phyloP scores from a whole-genome alignment of 495 filamentous ascomycete genomes.

The Penicillium odoratum region DNA sequence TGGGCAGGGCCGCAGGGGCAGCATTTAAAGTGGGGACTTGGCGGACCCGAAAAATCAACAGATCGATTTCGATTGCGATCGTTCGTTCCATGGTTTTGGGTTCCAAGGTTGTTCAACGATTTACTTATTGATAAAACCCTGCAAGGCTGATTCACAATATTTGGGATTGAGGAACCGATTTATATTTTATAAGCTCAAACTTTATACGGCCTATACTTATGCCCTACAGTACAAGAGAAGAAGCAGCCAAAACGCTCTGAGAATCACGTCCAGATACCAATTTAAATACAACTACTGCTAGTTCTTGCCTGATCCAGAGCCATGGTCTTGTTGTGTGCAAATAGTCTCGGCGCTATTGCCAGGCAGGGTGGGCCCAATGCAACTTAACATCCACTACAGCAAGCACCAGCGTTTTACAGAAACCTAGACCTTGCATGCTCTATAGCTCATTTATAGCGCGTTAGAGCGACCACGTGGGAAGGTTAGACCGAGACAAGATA shows the following conservation, averaged over 20 bases:
- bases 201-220: too few relatives aligned
- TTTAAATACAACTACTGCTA: not conserved
- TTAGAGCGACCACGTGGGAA: not conserved
- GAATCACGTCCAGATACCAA: not conserved
- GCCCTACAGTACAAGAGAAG: not conserved
- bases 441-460: not conserved
- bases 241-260: not conserved
- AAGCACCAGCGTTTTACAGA: conserved; percentile 2
- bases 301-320: not conserved
- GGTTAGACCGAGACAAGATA: not conserved
- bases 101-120: not conserved
- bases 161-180: too few relatives aligned
- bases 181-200: too few relatives aligned
- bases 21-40: conserved; percentile 7
- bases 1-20: not conserved
- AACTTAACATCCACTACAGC: conserved; percentile 6
- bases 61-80: conserved; percentile 8
- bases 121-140: not conserved
- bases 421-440: not conserved
- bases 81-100: not conserved
- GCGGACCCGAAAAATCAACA: conserved; percentile 8
- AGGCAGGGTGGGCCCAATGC: conserved; percentile 6
- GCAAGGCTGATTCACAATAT: too few relatives aligned
- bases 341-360: conserved; percentile 16
- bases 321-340: conserved; percentile 1